Evolutionary conservation across 106 monocot species (phyloP), one percentile per base, ranked within the genome.

Genomic region (Dioscorea dumetorum): DNA sequence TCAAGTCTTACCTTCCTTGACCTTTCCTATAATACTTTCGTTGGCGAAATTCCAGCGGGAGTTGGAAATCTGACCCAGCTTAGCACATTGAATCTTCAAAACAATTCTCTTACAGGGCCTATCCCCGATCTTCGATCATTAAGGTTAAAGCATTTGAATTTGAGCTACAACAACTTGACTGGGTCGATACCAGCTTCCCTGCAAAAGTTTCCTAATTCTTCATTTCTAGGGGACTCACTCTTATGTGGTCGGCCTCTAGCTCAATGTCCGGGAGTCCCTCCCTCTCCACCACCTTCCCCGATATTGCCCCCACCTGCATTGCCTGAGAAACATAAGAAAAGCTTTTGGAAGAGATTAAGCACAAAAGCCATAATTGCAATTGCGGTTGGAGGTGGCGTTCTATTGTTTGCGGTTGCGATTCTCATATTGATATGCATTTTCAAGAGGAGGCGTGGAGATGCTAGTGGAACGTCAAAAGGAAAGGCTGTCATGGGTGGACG

Each of bases 111-210:
- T 4, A 77, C 80, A 61, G 97, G 97, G 32, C 83, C 82, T 33
- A 90, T 99, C 60, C 92, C 97, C 61, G 77, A 92, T 67, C 78
- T 92, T 12, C 77, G 77, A 34, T 80, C 81, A 48, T 80, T 76
- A 14, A 84, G 17, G 49, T 66, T 99, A 24, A 87, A 53, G 52
- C 81, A 75, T 63, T 61, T 99, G 64, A 90, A 99, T 76, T 22
- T 99, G 17, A 92, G 97, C 73, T 74, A 83, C 72, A 99, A 99
- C 75, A 72, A 83, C 54, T 79, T 99, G 5, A 93, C 81, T 74
- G 90, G 92, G 22, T 87, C 89, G 2, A 81, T 99, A 48, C 97
- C 97, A 22, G 67, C 58, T 41, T 90, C 87, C 56, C 84, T 99
- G 57, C 87, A 81, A 63, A 84, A 50, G 21, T 99, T 92, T 61